Evolutionary conservation across 352 stramenopile species (phyloP).

Genomic region (Thalassiosira tumida): DNA sequence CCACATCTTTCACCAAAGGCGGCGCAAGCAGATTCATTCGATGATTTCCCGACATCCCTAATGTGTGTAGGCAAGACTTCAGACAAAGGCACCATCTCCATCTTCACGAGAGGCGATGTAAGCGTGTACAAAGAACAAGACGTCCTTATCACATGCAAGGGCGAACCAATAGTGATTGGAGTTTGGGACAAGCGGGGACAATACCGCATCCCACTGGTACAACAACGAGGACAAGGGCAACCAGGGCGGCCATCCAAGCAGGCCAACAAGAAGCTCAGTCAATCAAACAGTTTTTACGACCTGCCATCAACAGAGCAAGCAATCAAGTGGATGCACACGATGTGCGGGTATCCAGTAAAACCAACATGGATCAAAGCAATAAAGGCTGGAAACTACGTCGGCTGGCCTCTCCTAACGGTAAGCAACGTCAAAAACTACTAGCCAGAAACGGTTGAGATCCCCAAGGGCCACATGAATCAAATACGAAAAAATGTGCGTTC

Average conservation of each 20-base stretch:
- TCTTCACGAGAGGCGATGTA: constrained; percentile 57
- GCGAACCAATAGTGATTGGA: constrained; percentile 55
- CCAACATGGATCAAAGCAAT: neutral
- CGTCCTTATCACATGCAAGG: constrained; percentile 58
- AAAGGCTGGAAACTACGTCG: neutral
- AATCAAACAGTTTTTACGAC: constrained; percentile 35
- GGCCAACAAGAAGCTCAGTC: neutral
- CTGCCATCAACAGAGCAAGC: neutral
- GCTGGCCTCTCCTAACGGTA: neutral
- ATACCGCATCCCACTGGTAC: constrained; percentile 57
- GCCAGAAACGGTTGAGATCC: neutral
- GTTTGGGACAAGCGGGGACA: constrained; percentile 37
- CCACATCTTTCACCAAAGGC: constrained; percentile 23
- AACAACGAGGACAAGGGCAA: constrained; percentile 44
- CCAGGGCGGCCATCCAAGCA: neutral
- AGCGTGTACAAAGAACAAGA: constrained; percentile 39
- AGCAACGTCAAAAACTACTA: neutral
- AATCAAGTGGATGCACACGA: constrained; percentile 30
- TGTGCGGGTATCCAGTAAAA: neutral
- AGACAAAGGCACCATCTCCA: constrained; percentile 41
- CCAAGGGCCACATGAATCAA: neutral
- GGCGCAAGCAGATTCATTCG: constrained; percentile 36
- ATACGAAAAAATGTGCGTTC: neutral
- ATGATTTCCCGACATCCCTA: constrained; percentile 28
- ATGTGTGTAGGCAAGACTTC: constrained; percentile 2